Conservation (phyloP, 768 basidiomycete genomes). For the Porpolomopsis calyptriformis region DNA sequence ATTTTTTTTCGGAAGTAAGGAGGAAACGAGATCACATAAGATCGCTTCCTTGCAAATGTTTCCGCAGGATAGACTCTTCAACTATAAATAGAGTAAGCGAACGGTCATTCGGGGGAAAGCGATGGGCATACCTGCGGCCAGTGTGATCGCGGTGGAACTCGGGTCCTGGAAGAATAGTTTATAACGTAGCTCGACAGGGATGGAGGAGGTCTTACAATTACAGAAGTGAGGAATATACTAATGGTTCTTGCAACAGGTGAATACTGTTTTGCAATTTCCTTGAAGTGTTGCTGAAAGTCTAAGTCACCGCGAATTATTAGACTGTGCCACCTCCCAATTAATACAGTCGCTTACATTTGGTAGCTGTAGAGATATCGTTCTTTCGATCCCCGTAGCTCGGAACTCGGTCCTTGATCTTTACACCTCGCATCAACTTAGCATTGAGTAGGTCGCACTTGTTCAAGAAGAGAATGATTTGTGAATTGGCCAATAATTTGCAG, state of each 20-base stretch:
- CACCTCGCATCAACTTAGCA: constrained; percentile 59
- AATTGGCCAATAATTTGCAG: constrained; percentile 50
- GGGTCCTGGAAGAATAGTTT: constrained; percentile 46
- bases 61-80: constrained; percentile 7
- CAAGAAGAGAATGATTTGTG: constrained; percentile 49
- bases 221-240: constrained; percentile 66
- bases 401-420: constrained; percentile 56
- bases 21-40: not conserved
- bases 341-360: constrained; percentile 43
- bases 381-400: constrained; percentile 64
- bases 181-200: constrained; percentile 19
- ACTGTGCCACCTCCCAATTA: not conserved
- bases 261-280: constrained; percentile 52
- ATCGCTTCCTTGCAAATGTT: constrained; percentile 6
- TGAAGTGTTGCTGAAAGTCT: constrained; percentile 80
- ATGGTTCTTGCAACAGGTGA: constrained; percentile 60
- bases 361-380: constrained; percentile 60
- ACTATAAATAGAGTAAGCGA: constrained; percentile 1
- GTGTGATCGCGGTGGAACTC: constrained; percentile 58
- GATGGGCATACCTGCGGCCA: constrained; percentile 48
- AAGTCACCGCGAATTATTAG: not conserved
- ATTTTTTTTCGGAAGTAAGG: not conserved
- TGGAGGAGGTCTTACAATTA: constrained; percentile 37
- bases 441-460: constrained; percentile 68
- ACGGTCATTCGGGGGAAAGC: constrained; percentile 9